Evolutionary conservation across 805 yeast species (phyloP), one percentile per base, ranked within the genome.

Genomic region (Lipomyces oligophaga): DNA sequence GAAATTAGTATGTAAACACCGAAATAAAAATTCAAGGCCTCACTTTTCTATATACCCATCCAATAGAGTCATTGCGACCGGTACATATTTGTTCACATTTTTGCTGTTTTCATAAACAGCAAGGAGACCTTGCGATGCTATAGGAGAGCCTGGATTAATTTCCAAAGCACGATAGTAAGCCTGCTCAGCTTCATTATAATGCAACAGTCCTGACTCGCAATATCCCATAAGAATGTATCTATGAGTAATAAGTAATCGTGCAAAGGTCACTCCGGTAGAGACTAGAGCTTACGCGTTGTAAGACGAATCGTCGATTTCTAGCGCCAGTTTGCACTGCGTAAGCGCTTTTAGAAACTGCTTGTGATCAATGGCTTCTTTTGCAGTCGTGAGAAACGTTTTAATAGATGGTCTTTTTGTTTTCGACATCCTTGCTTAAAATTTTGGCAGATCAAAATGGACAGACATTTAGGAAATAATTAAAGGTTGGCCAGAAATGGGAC

Each of bases 51-150:
- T n/a, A n/a, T n/a, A n/a, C n/a, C n/a, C n/a, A n/a, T n/a, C n/a
- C n/a, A n/a, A n/a, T n/a, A n/a, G n/a, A n/a, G n/a, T n/a, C n/a
- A n/a, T n/a, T n/a, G n/a, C n/a, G n/a, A n/a, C n/a, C n/a, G n/a
- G n/a, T n/a, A n/a, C n/a, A n/a, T n/a, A n/a, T n/a, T n/a, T n/a
- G n/a, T n/a, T n/a, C n/a, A 45, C 48, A 20, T 60, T 50, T 11
- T 57, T 52, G n/a, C 30, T 39, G 8, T 43, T 47, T 15, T 57
- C 58, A 34, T 59, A 57, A 3, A 63, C 41, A 8, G 52, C 45
- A 31, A 79, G 66, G 49, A 81, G 71, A 1, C 97, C 97, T 59
- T 85, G 86, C 94, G 93, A 89, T 0, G 88, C 94, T 21, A 76
- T 63, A 1, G 79, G 54, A 41, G 81, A 77, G 50, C 60, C 27